Conservation (phyloP, 495 filamentous ascomycete species). For the Aspergillus bridgeri region DNA sequence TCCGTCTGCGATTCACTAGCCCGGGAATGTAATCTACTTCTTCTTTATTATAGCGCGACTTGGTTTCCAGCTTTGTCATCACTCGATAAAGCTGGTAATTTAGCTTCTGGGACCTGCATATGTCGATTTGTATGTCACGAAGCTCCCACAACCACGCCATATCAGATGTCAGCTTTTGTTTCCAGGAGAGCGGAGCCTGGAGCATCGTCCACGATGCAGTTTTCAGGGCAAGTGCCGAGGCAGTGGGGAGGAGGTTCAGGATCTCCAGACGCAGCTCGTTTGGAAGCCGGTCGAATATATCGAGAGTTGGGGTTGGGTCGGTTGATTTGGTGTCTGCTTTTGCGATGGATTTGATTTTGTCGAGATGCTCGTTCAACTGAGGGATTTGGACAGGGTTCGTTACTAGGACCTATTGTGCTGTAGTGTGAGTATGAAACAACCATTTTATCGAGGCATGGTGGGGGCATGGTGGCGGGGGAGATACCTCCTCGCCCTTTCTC, state of each 20-base stretch:
- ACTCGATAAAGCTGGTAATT: not conserved
- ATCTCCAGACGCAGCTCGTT: not conserved
- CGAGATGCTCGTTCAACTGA: not conserved
- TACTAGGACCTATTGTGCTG: not conserved
- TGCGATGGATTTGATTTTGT: not conserved
- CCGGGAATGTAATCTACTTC: not conserved
- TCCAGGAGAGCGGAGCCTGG: not conserved
- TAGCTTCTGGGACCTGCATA: not conserved
- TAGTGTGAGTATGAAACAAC: not conserved
- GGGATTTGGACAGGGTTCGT: conserved; percentile 1
- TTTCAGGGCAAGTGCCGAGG: not conserved
- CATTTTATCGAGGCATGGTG: too few species aligned
- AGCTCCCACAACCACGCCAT: conserved; percentile 3
- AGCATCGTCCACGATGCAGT: not conserved
- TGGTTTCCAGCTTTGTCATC: not conserved
- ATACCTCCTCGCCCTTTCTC: conserved; percentile 1
- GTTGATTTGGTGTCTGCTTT: not conserved
- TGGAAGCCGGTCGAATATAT: not conserved
- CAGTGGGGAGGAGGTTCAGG: not conserved
- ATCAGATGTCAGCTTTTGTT: not conserved
- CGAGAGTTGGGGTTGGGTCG: not conserved
- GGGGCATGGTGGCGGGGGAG: not conserved
- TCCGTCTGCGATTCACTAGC: conserved; percentile 1
- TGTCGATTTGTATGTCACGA: not conserved
- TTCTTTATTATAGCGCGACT: not conserved